These are phyloP conservation scores for Nothophoma quercina DNA, from an alignment of 2,329 filamentous ascomycete species.

Conservation along the genomic window DNA sequence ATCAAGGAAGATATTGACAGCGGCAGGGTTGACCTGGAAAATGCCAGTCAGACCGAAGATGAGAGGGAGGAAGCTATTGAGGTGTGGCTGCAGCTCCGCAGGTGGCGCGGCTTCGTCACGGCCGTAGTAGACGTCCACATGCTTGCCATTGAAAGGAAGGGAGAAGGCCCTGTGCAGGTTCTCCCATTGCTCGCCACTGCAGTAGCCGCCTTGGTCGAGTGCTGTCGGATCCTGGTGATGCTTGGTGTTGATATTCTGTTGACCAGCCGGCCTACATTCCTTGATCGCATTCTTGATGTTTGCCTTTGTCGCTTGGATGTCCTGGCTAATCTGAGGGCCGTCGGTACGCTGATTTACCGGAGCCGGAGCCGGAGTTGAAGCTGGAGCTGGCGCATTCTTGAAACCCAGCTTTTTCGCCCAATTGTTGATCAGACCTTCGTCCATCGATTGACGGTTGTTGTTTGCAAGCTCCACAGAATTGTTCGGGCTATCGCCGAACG, in stretches of 20 bases:
- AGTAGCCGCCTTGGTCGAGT: conserved; percentile 49
- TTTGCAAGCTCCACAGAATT: conserved; percentile 38
- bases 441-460: conserved; percentile 28
- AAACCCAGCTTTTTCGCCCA: conserved; percentile 49
- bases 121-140: conserved; percentile 48
- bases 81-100: conserved; percentile 35
- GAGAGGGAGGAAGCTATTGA: conserved; percentile 42
- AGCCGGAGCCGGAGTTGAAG: conserved; percentile 20
- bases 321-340: conserved; percentile 44
- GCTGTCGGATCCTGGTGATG: conserved; percentile 49
- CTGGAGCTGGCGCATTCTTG: conserved; percentile 38
- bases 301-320: conserved; percentile 44
- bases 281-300: conserved; percentile 50
- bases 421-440: conserved; percentile 44
- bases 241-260: conserved; percentile 43
- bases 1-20: conserved; percentile 89
- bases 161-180: conserved; percentile 49
- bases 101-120: conserved; percentile 37
- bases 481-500: conserved; percentile 47
- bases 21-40: conserved; percentile 73
- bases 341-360: conserved; percentile 30
- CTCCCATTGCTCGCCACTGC: conserved; percentile 48
- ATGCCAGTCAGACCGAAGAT: conserved; percentile 45
- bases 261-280: conserved; percentile 45
- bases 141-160: conserved; percentile 42